Percentiles rank a stretch among this genome's conserved stretches.
phyloP scores from a whole-genome alignment of 768 basidiomycete species.

The Mycena metata region DNA sequence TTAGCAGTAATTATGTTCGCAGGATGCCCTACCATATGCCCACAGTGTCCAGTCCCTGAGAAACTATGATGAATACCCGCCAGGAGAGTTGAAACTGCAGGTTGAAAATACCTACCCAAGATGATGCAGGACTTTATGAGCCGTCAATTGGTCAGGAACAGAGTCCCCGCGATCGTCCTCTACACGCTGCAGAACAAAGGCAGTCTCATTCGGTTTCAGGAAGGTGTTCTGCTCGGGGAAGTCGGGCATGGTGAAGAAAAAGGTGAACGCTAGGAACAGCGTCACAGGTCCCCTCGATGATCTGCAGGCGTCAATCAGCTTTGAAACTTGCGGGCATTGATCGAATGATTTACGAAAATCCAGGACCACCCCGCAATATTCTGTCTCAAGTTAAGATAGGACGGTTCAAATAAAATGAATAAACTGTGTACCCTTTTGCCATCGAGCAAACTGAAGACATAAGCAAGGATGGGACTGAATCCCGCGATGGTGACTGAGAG shows the following conservation, averaged over 20 bases:
- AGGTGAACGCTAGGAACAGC: constrained; percentile 54
- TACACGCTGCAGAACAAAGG: constrained; percentile 59
- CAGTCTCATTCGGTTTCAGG: constrained; percentile 58
- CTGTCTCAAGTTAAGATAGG: background rate
- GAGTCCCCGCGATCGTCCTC: constrained; percentile 67
- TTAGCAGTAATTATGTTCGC: background rate
- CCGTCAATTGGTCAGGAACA: constrained; percentile 57
- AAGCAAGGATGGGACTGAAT: constrained; percentile 60
- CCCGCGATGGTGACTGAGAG: constrained; percentile 57
- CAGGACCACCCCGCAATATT: constrained; percentile 61
- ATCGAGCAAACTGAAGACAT: constrained; percentile 55
- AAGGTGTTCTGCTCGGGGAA: constrained; percentile 64
- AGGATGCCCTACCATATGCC: constrained; percentile 55
- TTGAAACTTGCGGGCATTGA: background rate
- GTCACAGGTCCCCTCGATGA: constrained; percentile 63
- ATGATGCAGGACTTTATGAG: constrained; percentile 52
- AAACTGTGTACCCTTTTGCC: constrained; percentile 47
- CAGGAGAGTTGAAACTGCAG: background rate
- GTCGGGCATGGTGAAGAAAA: constrained; percentile 59
- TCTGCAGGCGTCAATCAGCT: constrained; percentile 43
- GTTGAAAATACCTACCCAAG: constrained; percentile 37
- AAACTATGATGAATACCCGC: constrained; percentile 4
- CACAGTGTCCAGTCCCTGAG: constrained; percentile 60
- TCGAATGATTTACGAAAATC: constrained; percentile 60
- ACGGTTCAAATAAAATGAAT: background rate